Evolutionary conservation across 179 eudicot species (phyloP).

Genomic region (Actinidia polygama): DNA sequence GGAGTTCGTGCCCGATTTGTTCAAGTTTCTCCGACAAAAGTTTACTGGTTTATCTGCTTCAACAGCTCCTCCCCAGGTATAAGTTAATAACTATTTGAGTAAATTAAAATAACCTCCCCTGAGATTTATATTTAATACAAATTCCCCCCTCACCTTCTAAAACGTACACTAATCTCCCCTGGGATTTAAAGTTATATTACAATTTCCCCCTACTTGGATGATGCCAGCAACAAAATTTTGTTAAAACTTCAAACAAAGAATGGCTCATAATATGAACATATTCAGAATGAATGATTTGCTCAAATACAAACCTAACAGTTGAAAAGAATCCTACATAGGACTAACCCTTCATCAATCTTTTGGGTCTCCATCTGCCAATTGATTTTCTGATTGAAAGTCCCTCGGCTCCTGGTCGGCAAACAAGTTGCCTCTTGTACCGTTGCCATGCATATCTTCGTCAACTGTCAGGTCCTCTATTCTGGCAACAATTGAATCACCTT

Average conservation of each 20-base stretch:
- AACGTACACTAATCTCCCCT: no score
- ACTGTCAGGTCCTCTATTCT: constrained; percentile 38
- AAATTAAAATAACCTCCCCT: no score
- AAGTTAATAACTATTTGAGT: no score
- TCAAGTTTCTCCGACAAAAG: constrained; percentile 81
- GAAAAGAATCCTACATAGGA: no score
- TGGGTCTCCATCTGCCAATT: constrained; percentile 19
- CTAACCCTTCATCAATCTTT: constrained; percentile 12
- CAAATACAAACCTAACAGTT: no score
- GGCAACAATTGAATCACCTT: constrained; percentile 37
- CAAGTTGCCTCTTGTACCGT: constrained; percentile 39
- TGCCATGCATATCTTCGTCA: constrained; percentile 31
- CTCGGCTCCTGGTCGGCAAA: constrained; percentile 35
- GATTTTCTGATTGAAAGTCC: constrained; percentile 24
- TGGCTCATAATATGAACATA: not conserved
- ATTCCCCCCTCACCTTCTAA: no score
- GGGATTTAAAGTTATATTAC: no score
- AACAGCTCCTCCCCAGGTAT: constrained; percentile 82
- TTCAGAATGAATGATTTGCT: not conserved
- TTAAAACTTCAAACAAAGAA: not conserved
- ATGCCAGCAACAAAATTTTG: no score
- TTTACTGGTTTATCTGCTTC: constrained; percentile 89
- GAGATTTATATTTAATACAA: no score
- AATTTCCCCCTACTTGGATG: no score
- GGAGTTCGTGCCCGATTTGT: constrained; percentile 82